A percentile compares a stretch with the other conserved stretches of the same genome.
These are phyloP conservation scores for Ascochyta viciae-villosae DNA, from an alignment of 2,329 filamentous ascomycete genomes.

Conservation along the genomic window DNA sequence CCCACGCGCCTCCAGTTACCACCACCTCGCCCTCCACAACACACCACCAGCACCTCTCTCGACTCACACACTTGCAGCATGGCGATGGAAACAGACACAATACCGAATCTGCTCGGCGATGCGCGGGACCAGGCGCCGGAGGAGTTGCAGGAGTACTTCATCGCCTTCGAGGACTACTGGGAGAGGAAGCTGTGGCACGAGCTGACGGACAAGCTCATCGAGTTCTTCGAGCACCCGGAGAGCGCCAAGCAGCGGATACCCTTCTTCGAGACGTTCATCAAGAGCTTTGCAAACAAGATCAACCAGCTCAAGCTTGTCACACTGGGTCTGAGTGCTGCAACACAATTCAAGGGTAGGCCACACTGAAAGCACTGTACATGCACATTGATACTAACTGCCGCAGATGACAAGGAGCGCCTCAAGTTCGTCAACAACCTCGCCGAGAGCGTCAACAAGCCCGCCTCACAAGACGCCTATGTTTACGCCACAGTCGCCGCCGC, in stretches of 20 bases:
- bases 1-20: constrained; percentile 18
- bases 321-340: constrained; percentile 84
- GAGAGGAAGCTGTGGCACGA: constrained; percentile 99
- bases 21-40: constrained; percentile 10
- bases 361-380: background rate
- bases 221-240: constrained; percentile 83
- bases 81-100: constrained; percentile 83
- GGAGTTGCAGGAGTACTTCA: constrained; percentile 84
- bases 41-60: constrained; percentile 1
- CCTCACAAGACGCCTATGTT: constrained; percentile 93
- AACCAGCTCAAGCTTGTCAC: constrained; percentile 98
- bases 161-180: constrained; percentile 96
- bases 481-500: constrained; percentile 92
- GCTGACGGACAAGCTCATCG: constrained; percentile 85
- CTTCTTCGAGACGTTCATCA: constrained; percentile 93
- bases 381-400: constrained; percentile 29
- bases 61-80: constrained; percentile 26
- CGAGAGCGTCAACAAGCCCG: constrained; percentile 87
- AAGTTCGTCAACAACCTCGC: constrained; percentile 83
- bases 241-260: constrained; percentile 85
- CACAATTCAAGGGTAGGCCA: constrained; percentile 75
- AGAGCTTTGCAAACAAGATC: constrained; percentile 97
- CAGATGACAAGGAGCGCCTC: constrained; percentile 87
- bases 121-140: constrained; percentile 88
- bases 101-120: constrained; percentile 89